Conservation (phyloP, 345 rosid species). For the Dipteronia sinensis region DNA sequence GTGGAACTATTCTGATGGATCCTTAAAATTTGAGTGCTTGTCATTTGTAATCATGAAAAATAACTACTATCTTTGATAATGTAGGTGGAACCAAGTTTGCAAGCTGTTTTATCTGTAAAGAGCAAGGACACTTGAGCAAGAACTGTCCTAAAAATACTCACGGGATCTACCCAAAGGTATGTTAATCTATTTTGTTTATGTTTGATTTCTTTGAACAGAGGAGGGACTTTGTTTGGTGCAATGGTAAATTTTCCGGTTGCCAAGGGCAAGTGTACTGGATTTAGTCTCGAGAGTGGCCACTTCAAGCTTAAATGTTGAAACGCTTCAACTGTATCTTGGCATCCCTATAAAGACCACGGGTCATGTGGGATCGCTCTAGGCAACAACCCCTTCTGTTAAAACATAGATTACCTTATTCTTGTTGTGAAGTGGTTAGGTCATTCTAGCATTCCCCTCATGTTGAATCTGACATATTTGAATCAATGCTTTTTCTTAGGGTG, state of each 20-base stretch:
- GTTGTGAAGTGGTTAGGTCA: neutral
- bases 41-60: slow-evolving; percentile 11
- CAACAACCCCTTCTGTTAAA: neutral
- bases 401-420: neutral
- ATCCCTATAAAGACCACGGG: neutral
- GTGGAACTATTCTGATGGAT: neutral
- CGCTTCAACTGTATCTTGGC: neutral
- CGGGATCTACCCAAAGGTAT: slow-evolving; percentile 96
- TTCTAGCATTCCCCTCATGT: neutral
- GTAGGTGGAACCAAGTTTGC: slow-evolving; percentile 91
- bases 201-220: neutral
- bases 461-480: slow-evolving; percentile 15
- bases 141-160: slow-evolving; percentile 77
- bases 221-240: neutral
- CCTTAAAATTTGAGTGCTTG: neutral
- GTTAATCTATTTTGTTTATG: slow-evolving; percentile 4
- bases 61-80: slow-evolving; percentile 17
- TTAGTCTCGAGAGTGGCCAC: neutral
- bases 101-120: slow-evolving; percentile 85
- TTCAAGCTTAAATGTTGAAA: neutral
- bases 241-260: neutral
- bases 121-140: slow-evolving; percentile 87
- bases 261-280: neutral
- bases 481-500: slow-evolving; percentile 57
- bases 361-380: neutral